These are phyloP conservation scores for Aspergillus japonicus DNA, from an alignment of 2,329 filamentous ascomycete species.

Conservation along the genomic window DNA sequence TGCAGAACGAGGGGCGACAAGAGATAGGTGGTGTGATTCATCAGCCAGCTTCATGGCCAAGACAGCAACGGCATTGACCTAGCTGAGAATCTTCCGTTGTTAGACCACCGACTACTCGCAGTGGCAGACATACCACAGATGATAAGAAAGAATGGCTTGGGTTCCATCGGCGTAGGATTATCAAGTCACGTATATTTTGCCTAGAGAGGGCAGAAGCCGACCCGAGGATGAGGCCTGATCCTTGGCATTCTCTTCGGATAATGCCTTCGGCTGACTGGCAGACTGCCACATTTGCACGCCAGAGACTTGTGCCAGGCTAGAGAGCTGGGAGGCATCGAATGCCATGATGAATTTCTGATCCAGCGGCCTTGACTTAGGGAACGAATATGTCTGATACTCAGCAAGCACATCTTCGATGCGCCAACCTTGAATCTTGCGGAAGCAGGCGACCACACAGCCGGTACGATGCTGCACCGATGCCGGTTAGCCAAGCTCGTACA, in stretches of 20 bases:
- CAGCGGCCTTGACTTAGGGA: constrained; percentile 48
- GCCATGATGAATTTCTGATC: constrained; percentile 29
- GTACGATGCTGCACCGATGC: constrained; percentile 68
- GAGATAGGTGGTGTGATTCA: neutral
- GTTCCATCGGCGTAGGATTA: neutral
- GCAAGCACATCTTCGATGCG: constrained; percentile 60
- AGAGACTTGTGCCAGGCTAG: constrained; percentile 16
- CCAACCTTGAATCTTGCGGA: constrained; percentile 73
- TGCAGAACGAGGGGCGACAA: neutral
- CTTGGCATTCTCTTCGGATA: neutral
- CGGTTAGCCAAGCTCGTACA: constrained; percentile 1
- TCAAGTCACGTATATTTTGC: neutral
- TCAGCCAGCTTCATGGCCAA: neutral
- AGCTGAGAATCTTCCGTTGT: neutral
- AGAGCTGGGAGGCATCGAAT: constrained; percentile 26
- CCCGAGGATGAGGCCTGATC: constrained; percentile 8
- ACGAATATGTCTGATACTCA: constrained; percentile 69
- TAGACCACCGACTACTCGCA: neutral
- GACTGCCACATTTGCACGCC: constrained; percentile 20
- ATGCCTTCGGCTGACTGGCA: constrained; percentile 6
- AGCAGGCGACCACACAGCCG: constrained; percentile 79
- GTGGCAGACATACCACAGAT: neutral
- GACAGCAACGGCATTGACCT: neutral
- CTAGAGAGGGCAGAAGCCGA: constrained; percentile 10
- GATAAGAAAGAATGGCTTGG: neutral